Evolutionary conservation across 1,284 basidiomycete genomes (phyloP), one percentile per base, ranked within the genome.

Genomic region (Sparassis latifolia): DNA sequence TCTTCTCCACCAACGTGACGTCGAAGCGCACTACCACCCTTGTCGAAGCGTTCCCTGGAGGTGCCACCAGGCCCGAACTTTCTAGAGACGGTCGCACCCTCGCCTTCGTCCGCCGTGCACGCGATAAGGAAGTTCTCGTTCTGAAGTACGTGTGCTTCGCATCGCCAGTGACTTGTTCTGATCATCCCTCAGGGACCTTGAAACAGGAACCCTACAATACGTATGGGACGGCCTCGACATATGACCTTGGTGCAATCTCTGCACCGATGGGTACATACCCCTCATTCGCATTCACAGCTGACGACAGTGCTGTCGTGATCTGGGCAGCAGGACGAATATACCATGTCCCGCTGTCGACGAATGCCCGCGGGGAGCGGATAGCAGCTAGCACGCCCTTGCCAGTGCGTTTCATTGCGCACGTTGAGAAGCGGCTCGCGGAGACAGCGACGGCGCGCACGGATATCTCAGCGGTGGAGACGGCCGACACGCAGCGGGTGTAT

Each of bases 181-280:
- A 50, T 51, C 4, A 29, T 49, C 1, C 5, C 20, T 51, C 54
- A 87, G 85, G 60, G 85, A 88, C 58, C 68, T 88, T 7, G 61
- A 71, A 37, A 83, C 80, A 2, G 86, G 85, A 5, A 82, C 80
- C 1, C 68, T 84, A 33, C 77, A 74, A 53, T 67, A 87, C 57
- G 65, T 80, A n/a, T 88, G 82, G 81, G 68, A 86, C 48, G 85
- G 83, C 0, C 72, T 88, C n/a, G 33, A 80, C 75, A 1, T 86
- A 83, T 56, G 85, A 88, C 59, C 68, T 80, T 12, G 72, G 73
- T n/a, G 64, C 66, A 3, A 71, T 84, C 44, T 84, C 78, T 7
- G 81, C 84, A 4, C 82, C 84, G 0, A 86, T 86, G 80, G 84
- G 85, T 12, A 84, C 85, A 29, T 88, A 87, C 56, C 84, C 86